Conservation (phyloP, 2,329 filamentous ascomycete genomes). For the Trichoderma koningii region DNA sequence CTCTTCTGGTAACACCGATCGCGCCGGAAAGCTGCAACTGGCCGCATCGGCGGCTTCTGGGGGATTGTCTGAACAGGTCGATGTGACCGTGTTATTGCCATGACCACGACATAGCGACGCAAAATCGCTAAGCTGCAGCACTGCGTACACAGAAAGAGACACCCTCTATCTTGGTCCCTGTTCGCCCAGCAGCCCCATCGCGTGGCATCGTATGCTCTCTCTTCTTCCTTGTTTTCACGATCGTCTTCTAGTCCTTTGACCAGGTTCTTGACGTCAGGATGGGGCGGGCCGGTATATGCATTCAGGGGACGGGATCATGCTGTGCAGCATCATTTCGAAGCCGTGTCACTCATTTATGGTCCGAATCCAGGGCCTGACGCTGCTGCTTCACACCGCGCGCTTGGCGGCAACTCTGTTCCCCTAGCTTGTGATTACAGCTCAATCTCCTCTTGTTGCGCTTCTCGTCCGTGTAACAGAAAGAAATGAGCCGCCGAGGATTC, state of each 20-base stretch:
- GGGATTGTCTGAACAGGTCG: background rate
- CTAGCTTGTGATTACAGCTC: too few species aligned
- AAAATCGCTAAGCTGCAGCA: background rate
- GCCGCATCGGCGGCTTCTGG: background rate
- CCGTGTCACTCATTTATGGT: background rate
- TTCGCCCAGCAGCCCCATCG: background rate
- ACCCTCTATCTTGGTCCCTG: background rate
- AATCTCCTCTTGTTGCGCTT: background rate
- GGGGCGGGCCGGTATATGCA: constrained; percentile 13
- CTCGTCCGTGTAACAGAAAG: background rate
- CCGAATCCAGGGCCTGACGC: background rate
- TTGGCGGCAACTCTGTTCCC: background rate
- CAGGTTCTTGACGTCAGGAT: background rate
- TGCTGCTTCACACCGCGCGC: background rate
- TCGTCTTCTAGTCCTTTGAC: background rate
- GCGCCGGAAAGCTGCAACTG: background rate
- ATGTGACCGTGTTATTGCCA: constrained; percentile 1
- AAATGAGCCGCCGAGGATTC: background rate
- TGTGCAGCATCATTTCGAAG: constrained; percentile 1
- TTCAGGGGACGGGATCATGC: background rate
- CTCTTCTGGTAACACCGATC: background rate
- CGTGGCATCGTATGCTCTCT: constrained; percentile 2
- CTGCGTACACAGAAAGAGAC: too few species aligned
- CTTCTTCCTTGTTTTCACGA: background rate
- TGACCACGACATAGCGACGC: background rate